Evolutionary conservation across 1,139 yeast species (phyloP), one percentile per base, ranked within the genome.

Genomic region (Suhomyces ambrosiae): DNA sequence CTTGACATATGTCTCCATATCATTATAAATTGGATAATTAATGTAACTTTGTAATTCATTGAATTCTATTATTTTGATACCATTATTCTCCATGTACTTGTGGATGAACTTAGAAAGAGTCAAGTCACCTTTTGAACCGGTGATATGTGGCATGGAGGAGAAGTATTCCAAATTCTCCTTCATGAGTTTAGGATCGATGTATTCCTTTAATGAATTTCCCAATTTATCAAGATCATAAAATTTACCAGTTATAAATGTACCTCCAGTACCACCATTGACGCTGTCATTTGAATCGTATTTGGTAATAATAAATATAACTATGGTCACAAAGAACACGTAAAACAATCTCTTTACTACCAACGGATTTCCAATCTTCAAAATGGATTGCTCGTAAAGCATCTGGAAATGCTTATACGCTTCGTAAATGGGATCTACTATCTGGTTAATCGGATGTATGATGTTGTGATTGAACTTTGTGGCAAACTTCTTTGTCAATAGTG

Each of bases 61-160:
- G 35, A 76, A 71, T 25, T 76, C 79, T 7, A 76, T 69, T n/a
- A 67, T 45, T 27, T 67, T 63, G 32, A 86, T 53, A 2, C 86
- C 85, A 47, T 79, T 78, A 39, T 77, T 74, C 16, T 61, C 56
- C 62, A 86, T 79, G 40, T 76, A 74, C 10, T 73, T 69, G 45
- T 76, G 71, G 15, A 90, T 69, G 56, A 83, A 88, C 43, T 74
- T 70, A 1, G 88, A 82, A 24, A 88, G 62, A 0, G 88, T 73
- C 42, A 79, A 60, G 56, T 89, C 97, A 12, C 96, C 97, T 13
- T 78, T 77, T 2, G 97, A 82, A 2, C 97, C 97, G 0, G 96
- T 81, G 45, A 82, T 62, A 57, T 89, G 97, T 1, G 96, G 89
- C 79, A 89, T 79, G 2, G 88, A 79, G 11, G 92, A 79, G 25